Evolutionary conservation across 306 rosid species (phyloP), one percentile per base, ranked within the genome.

Genomic region (Quercus alba): DNA sequence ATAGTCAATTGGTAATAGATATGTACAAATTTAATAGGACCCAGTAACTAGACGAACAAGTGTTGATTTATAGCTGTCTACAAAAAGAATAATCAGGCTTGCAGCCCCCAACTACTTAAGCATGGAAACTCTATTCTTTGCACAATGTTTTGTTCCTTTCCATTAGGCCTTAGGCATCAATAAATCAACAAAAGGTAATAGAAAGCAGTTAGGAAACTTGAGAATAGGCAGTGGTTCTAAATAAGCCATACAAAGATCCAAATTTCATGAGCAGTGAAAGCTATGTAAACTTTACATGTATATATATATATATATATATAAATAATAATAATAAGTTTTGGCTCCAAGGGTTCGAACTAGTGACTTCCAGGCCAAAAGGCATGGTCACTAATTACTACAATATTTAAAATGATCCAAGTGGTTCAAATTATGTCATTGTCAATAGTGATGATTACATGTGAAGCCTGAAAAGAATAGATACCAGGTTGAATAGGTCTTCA

Each of bases 401-500:
- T 35, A n/a, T 68, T 7, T 15, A 30, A 17, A 23, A 25, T 59
- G 11, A 4, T n/a, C 54, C 17, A 10, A 68, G 72, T 66, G 71
- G 21, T 35, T 68, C 52, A 68, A 68, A 68, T 68, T 2, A 35
- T 33, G 10, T 35, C 72, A 68, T 19, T 33, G 19, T 67, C 72
- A 68, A 18, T 8, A 18, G 9, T 4, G 70, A 17, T 14, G 44
- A 25, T 20, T 63, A 56, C 59, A 21, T 3, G 49, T 54, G 6
- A 81, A 77, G 12, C 54, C 31, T 13, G 18, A 71, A 49, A 68
- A 52, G n/a, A 73, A 84, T 54, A 72, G 18, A 73, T 90, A 95
- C 99, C 98, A 93, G 91, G 81, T 91, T 77, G 79, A 85, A 95
- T 81, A 95, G 93, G 84, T 95, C 99, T 78, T 90, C 99, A 78